Base-by-base conservation (phyloP, 139 green algal genomes). In the Volvox reticuliferus region DNA sequence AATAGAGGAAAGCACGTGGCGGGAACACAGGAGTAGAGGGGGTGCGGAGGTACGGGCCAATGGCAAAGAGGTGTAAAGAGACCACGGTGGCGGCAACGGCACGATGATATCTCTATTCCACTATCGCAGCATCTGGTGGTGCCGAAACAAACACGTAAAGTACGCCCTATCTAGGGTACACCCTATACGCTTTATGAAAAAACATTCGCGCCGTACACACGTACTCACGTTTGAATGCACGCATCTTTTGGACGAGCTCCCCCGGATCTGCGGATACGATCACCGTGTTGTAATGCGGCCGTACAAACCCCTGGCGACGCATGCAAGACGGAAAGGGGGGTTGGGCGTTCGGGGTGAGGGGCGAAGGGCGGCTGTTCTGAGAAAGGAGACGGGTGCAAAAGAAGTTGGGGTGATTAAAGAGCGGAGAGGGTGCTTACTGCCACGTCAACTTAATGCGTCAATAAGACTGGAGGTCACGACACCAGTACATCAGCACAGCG, bases 211-310 rank as follows among this genome's bases (percentile, higher is more conserved):
- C n/a, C n/a, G n/a, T n/a, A n/a, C n/a, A n/a, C n/a, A n/a, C 65
- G 65, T 73, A 28, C 82, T 62, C 63, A 93, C 90, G 35, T 68
- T 87, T 78, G 85, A 91, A 94, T 30, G 73, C 30, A 2, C 88
- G n/a, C 91, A 95, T 91, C 67, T 75, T 68, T 12, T 82, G 19
- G 22, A 95, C 12, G 26, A 95, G 79, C 73, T 95, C 78, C 44
- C 75, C 83, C 0, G 93, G 82, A 50, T 93, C 88, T 2, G 69
- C 69, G 9, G 85, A 91, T 17, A 95, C 91, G 22, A 94, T n/a
- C 24, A 95, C 5, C n/a, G 89, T 92, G 19, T 92, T 86, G 86
- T 94, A 67, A 22, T 87, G 62, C 5, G 67, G 9, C 24, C 77
- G 89, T 2, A 94, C 69, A 36, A 94, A 95, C 12, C 93, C 91